Evolutionary conservation across 2,329 filamentous ascomycete species (phyloP).

Genomic region (Apiospora saccharicola): DNA sequence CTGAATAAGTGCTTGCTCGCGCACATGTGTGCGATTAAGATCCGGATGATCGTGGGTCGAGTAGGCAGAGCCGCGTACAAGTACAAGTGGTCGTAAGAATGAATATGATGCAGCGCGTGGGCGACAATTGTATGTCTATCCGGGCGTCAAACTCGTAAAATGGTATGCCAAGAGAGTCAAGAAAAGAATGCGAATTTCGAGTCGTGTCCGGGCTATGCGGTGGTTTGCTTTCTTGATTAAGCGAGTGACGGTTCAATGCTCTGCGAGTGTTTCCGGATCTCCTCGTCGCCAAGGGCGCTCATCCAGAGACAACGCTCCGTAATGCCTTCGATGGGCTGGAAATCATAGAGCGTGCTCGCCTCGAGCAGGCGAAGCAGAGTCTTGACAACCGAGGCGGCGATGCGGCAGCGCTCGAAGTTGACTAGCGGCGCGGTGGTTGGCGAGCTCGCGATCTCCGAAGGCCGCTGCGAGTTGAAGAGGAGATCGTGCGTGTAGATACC

Average conservation of each 20-base stretch:
- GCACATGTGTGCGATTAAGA: background rate
- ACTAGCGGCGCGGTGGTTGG: constrained; percentile 73
- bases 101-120: constrained; percentile 1
- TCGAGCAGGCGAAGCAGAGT: constrained; percentile 80
- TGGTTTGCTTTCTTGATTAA: background rate
- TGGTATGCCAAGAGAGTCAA: background rate
- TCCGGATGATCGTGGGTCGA: background rate
- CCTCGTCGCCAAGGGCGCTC: constrained; percentile 76
- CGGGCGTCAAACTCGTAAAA: constrained; percentile 2
- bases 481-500: constrained; percentile 85
- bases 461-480: constrained; percentile 81
- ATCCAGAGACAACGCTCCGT: constrained; percentile 88
- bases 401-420: constrained; percentile 84
- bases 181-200: background rate
- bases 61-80: constrained; percentile 5
- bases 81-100: constrained; percentile 1
- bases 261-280: constrained; percentile 67
- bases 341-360: constrained; percentile 76
- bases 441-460: constrained; percentile 75
- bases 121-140: constrained; percentile 21
- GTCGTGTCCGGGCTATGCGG: background rate
- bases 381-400: constrained; percentile 79
- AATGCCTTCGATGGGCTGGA: constrained; percentile 77
- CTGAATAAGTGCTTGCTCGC: background rate
- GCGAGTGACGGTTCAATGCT: constrained; percentile 48